These are phyloP conservation scores for Spergularia azorica DNA, from an alignment of 179 eudicot genomes.

Conservation along the genomic window DNA sequence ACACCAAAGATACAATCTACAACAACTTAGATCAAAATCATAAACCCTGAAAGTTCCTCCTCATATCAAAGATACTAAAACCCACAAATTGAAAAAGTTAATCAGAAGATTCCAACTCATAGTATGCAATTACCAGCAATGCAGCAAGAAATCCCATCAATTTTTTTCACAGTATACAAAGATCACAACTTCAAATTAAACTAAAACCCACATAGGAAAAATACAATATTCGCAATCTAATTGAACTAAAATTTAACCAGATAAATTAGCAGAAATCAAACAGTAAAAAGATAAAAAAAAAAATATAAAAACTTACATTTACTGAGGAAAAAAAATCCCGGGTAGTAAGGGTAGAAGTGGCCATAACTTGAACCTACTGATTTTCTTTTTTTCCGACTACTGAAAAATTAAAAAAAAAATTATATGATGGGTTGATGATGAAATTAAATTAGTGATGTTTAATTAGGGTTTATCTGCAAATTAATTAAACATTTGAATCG, in stretches of 20 bases:
- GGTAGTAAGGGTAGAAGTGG: conserved; percentile 20
- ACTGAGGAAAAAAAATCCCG: conserved; percentile 11
- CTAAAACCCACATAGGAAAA: neutral
- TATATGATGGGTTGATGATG: neutral
- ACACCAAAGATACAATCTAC: no score
- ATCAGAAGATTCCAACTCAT: neutral
- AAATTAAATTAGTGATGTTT: neutral
- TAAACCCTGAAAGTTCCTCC: no score
- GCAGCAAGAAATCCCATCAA: neutral
- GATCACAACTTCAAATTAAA: conserved; percentile 6
- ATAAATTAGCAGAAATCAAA: neutral
- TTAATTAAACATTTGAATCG: neutral
- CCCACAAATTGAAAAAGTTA: no score
- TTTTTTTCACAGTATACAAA: no score
- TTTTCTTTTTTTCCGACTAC: neutral
- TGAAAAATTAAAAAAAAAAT: no score
- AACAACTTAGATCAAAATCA: no score
- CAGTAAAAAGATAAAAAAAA: neutral
- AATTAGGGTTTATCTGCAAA: conserved; percentile 9
- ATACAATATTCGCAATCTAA: neutral
- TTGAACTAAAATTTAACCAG: neutral
- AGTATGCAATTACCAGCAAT: neutral
- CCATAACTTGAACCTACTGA: neutral
- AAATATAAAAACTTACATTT: neutral
- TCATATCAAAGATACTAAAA: no score